Evolutionary conservation across 225 moss, liverwort and hornwort genomes (phyloP).

Genomic region (Sphagnum tenellum): DNA sequence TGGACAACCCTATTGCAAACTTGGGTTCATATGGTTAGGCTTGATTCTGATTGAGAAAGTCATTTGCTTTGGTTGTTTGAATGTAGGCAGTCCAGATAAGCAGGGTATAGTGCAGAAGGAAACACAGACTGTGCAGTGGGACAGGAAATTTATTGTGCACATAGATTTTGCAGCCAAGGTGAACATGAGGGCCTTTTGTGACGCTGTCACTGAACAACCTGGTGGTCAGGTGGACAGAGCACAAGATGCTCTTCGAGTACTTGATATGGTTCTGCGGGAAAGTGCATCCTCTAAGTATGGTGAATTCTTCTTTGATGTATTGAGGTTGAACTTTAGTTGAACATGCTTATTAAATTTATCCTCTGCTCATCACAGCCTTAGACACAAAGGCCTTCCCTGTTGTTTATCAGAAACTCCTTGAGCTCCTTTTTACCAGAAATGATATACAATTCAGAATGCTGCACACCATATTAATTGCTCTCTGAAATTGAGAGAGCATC

Average conservation of each 20-base stretch:
- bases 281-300: conserved; percentile 67
- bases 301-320: no score
- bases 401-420: no score
- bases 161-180: conserved; percentile 70
- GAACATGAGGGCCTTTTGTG: conserved; percentile 63
- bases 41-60: not conserved
- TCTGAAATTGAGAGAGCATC: no score
- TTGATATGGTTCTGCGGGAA: conserved; percentile 81
- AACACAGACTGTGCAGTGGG: conserved; percentile 36
- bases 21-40: not conserved
- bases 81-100: conserved; percentile 27
- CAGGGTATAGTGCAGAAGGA: conserved; percentile 25
- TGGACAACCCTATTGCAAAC: no score
- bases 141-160: conserved; percentile 58
- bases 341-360: no score
- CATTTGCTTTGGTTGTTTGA: not conserved
- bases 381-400: no score
- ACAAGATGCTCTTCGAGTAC: conserved; percentile 73
- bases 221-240: conserved; percentile 44
- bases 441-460: no score
- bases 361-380: no score
- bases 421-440: no score
- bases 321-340: no score
- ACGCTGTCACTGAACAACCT: conserved; percentile 40
- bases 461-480: no score